Conservation (phyloP, 2,329 filamentous ascomycete genomes). For the Sporothrix luriei region DNA sequence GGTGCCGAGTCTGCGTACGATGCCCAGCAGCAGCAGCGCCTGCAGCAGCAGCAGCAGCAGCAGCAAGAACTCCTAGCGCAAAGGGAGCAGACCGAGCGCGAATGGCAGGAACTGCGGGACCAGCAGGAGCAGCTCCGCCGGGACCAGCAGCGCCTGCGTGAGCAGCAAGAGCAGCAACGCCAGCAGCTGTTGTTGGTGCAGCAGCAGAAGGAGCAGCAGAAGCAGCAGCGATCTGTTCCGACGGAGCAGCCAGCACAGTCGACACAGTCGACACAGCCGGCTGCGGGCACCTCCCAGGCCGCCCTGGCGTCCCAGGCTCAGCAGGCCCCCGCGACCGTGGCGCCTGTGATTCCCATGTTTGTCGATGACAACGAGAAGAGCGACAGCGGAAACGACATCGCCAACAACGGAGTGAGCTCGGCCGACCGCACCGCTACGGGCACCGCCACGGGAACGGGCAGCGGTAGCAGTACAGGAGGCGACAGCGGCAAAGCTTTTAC, state of each 20-base stretch:
- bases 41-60: constrained; percentile 2
- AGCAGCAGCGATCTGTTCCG: background rate
- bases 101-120: constrained; percentile 8
- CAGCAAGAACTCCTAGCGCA: background rate
- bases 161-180: constrained; percentile 10
- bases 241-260: background rate
- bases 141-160: background rate
- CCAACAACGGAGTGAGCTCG: too few relatives aligned
- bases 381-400: background rate
- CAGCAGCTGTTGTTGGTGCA: constrained; percentile 3
- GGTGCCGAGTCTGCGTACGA: background rate
- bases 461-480: background rate
- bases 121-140: constrained; percentile 6
- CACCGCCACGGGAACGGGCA: background rate
- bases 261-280: background rate
- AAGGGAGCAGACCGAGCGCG: constrained; percentile 6
- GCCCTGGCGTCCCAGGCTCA: background rate
- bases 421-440: too few relatives aligned
- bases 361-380: constrained; percentile 12
- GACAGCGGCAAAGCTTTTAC: constrained; percentile 15
- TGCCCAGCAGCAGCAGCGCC: background rate
- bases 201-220: constrained; percentile 1
- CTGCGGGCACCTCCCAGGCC: background rate
- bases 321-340: background rate
- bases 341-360: constrained; percentile 28